Evolutionary conservation across 2,329 filamentous ascomycete species (phyloP), one percentile per base, ranked within the genome.

Genomic region (Colletotrichum sp.): DNA sequence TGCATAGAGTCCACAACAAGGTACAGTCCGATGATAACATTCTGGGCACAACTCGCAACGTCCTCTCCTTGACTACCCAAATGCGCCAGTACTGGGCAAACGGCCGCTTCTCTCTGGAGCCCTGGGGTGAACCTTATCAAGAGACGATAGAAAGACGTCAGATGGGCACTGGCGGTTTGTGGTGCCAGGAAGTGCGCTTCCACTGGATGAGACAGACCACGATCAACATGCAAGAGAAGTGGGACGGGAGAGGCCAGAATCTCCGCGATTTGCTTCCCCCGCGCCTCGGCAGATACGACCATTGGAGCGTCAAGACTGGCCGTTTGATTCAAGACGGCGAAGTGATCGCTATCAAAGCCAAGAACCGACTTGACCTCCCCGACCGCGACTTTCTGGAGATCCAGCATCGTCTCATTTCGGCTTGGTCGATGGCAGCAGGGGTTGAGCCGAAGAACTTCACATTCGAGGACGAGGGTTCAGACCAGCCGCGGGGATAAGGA

Each of bases 401-500:
- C 10, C 43, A 2, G 4, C n/a, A 52, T 8, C 10, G 10, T 13
- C n/a, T 52, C 6, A 13, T 48, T 1, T 21, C 43, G 3, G 43
- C 10, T 13, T 52, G 43, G 43, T 52, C 43, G 10, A n/a, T 52
- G n/a, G 43, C 43, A 13, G 43, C 43, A 13, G 43, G 43, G 10
- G 6, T 13, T 12, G n/a, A 52, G 43, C 43, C 43, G 10, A 52
- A 52, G 43, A 21, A 52, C 43, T 52, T 52, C 10, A 48, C 18
- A n/a, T 48, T 48, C 1, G 9, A n/a, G 5, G 10, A 21, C 1
- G 43, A 21, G 10, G 10, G 12, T 21, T 10, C 10, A 52, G 6
- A 13, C 1, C 9, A 52, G 10, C n/a, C 15, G 8, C 0, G 2
- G 36, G 16, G 8, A 5, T 3, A 8, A 38, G 38, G 8, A n/a